Percentiles rank a stretch among this genome's conserved stretches.
Evolutionary conservation across 805 yeast species (phyloP).

Genomic region (Suhomyces emberorum): DNA sequence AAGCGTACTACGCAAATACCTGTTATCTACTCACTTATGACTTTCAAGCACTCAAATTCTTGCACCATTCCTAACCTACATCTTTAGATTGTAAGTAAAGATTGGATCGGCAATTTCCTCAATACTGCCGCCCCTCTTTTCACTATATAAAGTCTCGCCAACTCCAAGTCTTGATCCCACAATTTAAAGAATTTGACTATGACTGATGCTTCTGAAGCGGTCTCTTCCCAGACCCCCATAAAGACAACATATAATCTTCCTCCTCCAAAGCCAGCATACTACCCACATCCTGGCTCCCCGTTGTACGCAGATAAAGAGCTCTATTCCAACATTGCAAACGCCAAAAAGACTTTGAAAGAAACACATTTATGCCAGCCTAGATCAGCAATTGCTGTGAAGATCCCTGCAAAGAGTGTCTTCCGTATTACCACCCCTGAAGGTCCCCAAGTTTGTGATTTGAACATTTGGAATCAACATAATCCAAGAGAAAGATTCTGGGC

Average conservation of each 20-base stretch:
- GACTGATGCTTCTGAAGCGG: background rate
- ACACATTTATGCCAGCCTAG: slow-evolving; percentile 48
- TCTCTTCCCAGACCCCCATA: slow-evolving; percentile 30
- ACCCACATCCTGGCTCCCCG: slow-evolving; percentile 53
- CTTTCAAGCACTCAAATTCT: no score
- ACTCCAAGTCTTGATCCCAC: background rate
- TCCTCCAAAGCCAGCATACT: slow-evolving; percentile 54
- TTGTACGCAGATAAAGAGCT: slow-evolving; percentile 48
- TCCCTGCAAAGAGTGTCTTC: slow-evolving; percentile 58
- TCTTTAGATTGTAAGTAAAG: no score
- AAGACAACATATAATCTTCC: slow-evolving; percentile 34
- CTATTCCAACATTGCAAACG: slow-evolving; percentile 44
- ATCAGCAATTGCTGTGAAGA: slow-evolving; percentile 59
- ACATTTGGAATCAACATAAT: slow-evolving; percentile 59
- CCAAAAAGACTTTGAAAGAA: slow-evolving; percentile 42
- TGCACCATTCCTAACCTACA: no score
- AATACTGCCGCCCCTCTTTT: background rate
- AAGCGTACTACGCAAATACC: no score
- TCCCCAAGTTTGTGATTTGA: slow-evolving; percentile 69
- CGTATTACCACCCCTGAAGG: slow-evolving; percentile 64
- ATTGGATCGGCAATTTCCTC: background rate
- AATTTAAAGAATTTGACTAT: background rate
- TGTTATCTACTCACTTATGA: no score
- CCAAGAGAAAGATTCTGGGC: slow-evolving; percentile 71
- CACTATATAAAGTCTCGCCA: no score